Evolutionary conservation across 441 rosid genomes (phyloP), one percentile per base, ranked within the genome.

Genomic region (Jatropha multifida): DNA sequence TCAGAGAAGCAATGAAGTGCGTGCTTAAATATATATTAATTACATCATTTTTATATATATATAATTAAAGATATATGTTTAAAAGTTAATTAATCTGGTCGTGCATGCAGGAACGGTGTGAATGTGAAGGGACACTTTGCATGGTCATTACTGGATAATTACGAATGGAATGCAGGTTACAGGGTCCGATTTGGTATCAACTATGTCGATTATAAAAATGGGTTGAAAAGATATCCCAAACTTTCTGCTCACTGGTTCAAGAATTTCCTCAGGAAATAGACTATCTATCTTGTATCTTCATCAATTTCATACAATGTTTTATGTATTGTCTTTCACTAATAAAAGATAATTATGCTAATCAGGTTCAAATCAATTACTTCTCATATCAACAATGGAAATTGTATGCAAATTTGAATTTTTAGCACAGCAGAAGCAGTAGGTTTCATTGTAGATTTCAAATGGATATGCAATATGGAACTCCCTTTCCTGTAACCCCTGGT

Each of bases 101-200:
- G 7, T 58, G n/a, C 20, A 2, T n/a, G 17, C 52, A 82, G 83
- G 75, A 80, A 81, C 62, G 91, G 88, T 0, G 88, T 73, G 17
- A 85, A 90, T 37, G 86, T 90, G 62, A 87, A 83, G 65, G 94
- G 92, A 49, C 88, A 83, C 40, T 83, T 85, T 49, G 87, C 85
- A 14, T 86, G 90, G 91, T 85, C 91, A 20, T 78, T 89, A 26
- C 37, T 86, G 74, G 92, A 88, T 51, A 81, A 85, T 23, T 85
- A 84, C 54, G 94, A 88, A 74, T 87, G 92, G 88, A 40, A 46
- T 37, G 37, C 77, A 12, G 94, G 90, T 54, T 88, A 85, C 20
- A 77, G 86, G 0, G 84, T 83, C 3, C 79, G 92, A 20, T 88
- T 90, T 70, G 94, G 94, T 11, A 83, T 88, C 65, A 76, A 74